A percentile compares a stretch with the other conserved stretches of the same genome.
phyloP scores from a whole-genome alignment of 768 basidiomycete genomes.

The Strobilomyces dryophilus region DNA sequence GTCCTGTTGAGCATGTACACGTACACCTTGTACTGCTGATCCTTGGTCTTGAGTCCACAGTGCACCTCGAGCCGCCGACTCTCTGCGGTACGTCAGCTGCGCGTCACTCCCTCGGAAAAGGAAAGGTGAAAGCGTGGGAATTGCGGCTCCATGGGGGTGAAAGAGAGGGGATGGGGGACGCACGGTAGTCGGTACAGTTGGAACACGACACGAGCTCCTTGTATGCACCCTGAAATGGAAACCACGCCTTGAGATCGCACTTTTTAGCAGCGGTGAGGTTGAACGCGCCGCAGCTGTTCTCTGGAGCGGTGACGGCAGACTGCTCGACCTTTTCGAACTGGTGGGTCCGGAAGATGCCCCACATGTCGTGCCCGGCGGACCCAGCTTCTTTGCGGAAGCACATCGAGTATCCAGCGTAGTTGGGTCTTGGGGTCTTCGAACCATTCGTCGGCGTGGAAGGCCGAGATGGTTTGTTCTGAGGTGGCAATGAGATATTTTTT shows the following conservation, averaged over 20 bases:
- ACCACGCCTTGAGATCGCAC: constrained; percentile 98
- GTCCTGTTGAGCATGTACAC: constrained; percentile 99
- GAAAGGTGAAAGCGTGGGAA: too few species aligned
- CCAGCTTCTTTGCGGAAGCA: constrained; percentile 99
- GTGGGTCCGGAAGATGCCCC: constrained; percentile 99
- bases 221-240: constrained; percentile 94
- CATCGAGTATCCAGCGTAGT: constrained; percentile 88
- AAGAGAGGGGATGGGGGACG: constrained; percentile 28
- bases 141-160: too few species aligned
- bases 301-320: constrained; percentile 92
- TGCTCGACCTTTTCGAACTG: constrained; percentile 99
- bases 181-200: constrained; percentile 99
- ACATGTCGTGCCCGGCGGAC: constrained; percentile 95
- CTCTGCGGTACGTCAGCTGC: constrained; percentile 46
- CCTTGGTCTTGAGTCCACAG: constrained; percentile 87
- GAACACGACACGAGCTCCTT: constrained; percentile 98
- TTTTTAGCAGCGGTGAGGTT: constrained; percentile 98
- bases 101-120: too few species aligned
- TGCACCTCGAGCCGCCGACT: constrained; percentile 89
- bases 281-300: constrained; percentile 92
- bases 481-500: constrained; percentile 99
- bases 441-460: constrained; percentile 95
- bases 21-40: constrained; percentile 87
- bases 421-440: constrained; percentile 90
- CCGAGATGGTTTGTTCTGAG: constrained; percentile 97